Base-by-base conservation (phyloP, 2,329 filamentous ascomycete genomes). In the Aureobasidium sp. region DNA sequence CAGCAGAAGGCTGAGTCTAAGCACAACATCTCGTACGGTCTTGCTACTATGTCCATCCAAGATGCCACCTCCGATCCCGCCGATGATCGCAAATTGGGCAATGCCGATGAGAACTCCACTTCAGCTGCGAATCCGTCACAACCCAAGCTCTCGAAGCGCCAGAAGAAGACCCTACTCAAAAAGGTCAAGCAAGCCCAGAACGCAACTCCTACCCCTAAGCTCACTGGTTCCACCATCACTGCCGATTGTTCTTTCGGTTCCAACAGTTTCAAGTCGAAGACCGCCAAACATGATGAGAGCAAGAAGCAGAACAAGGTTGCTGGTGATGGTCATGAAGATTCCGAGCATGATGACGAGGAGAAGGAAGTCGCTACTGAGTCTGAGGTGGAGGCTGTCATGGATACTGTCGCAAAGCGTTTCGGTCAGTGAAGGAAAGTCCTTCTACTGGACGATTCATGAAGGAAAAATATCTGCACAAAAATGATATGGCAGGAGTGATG, bases 121-220 rank as follows among this genome's bases (percentile, higher is more conserved):
- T 3, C 26, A 5, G 9, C 24, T n/a, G 13, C 8, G 3, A 12
- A n/a, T 6, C 8, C 17, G 1, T 10, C 39, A 34, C 32, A 34
- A 10, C 39, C 52, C 27, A 56, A 56, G 10, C 27, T 56, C 17
- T 56, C 52, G 52, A 56, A 56, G 27, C 52, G 52, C 17, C 52
- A 56, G 52, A 56, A 56, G 29, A 56, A 56, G 52, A 56, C 52
- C 24, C 10, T 56, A n/a, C 52, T 56, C 52, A 56, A 56, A 39
- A 56, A 56, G 39, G 24, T 39, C 27, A 56, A 56, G 39, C 39
- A 56, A 56, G 39, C 39, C 15, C 52, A 56, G 10, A 4, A 20
- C 17, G 17, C 26, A 13, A 9, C 34, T 17, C 4, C 26, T 3
- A 41, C 51, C 8, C 36, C 36, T 29, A 37, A 55, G 15, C 26